Base-by-base conservation (phyloP, 345 rosid genomes). In the Anastatica hierochuntica region DNA sequence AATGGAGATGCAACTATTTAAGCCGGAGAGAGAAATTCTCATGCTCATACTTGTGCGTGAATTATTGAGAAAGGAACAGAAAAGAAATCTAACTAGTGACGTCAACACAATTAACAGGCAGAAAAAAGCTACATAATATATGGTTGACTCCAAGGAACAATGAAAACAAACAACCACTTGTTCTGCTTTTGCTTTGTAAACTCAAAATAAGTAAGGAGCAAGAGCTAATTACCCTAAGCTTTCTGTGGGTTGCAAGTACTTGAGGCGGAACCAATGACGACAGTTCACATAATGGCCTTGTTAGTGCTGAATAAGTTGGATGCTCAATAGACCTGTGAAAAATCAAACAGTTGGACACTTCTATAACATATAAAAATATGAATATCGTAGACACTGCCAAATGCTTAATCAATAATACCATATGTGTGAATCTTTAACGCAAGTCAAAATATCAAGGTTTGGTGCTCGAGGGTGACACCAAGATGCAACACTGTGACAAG, bases 401-500 rank as follows among this genome's bases (percentile, higher is more conserved):
- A 53, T 41, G 20, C 24, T 45, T 44, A 47, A 43, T 46, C 19
- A 56, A 33, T 36, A 30, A 34, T 79, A 92, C 99, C 97, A 92
- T 78, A 88, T 85, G 75, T 83, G 96, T 49, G 99, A 92, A 81
- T 92, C 99, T 76, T 92, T 92, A 50, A 83, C 97, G 21, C 97
- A 88, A 51, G 94, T 83, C 65, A 92, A 79, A 41, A 92, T 88
- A 72, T 88, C 94, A 23, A 92, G 94, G 75, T 88, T 92, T 49
- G 99, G 99, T 53, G 99, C 99, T 65, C 99, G 83, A 58, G 99
- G 99, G 66, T 85, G 97, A 71, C 99, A 88, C 99, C 99, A 92
- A 65, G 97, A 92, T 69, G 97, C 86, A 66, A 92, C 82, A 66
- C 99, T 92, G 50, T 92, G 95, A 72, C 96, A 92, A 41, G 99